These are phyloP conservation scores for Debaryomyces prosopidis DNA, from an alignment of 805 yeast species.

Conservation along the genomic window DNA sequence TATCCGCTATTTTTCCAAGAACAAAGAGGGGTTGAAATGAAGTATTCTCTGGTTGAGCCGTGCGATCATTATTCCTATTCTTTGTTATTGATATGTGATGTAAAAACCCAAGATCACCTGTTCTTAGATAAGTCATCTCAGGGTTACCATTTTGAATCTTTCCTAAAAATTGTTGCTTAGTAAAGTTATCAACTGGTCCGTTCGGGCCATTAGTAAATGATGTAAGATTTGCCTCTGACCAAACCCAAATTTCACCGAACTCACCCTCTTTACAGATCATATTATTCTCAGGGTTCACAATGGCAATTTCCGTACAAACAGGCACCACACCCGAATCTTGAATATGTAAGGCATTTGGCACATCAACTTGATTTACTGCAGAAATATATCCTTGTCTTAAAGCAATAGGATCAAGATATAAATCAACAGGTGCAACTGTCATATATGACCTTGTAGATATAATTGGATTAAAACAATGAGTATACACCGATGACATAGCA, in stretches of 20 bases:
- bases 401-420: slow-evolving; percentile 85
- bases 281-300: slow-evolving; percentile 91
- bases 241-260: slow-evolving; percentile 96
- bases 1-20: slow-evolving; percentile 79
- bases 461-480: slow-evolving; percentile 79
- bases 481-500: slow-evolving; percentile 74
- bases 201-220: slow-evolving; percentile 58
- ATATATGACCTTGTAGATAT: slow-evolving; percentile 83
- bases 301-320: slow-evolving; percentile 88
- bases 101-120: slow-evolving; percentile 93
- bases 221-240: slow-evolving; percentile 78
- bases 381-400: slow-evolving; percentile 86
- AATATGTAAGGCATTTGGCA: slow-evolving; percentile 67
- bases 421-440: slow-evolving; percentile 83
- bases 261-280: slow-evolving; percentile 83
- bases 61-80: slow-evolving; percentile 17
- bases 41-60: slow-evolving; percentile 19
- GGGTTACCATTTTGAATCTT: slow-evolving; percentile 64
- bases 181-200: slow-evolving; percentile 52
- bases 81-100: slow-evolving; percentile 62
- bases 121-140: slow-evolving; percentile 64
- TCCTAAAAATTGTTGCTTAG: slow-evolving; percentile 56
- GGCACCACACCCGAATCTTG: slow-evolving; percentile 98
- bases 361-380: slow-evolving; percentile 71
- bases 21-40: slow-evolving; percentile 79